Base-by-base conservation (phyloP, 2,329 filamentous ascomycete genomes). In the Calonectria montana region DNA sequence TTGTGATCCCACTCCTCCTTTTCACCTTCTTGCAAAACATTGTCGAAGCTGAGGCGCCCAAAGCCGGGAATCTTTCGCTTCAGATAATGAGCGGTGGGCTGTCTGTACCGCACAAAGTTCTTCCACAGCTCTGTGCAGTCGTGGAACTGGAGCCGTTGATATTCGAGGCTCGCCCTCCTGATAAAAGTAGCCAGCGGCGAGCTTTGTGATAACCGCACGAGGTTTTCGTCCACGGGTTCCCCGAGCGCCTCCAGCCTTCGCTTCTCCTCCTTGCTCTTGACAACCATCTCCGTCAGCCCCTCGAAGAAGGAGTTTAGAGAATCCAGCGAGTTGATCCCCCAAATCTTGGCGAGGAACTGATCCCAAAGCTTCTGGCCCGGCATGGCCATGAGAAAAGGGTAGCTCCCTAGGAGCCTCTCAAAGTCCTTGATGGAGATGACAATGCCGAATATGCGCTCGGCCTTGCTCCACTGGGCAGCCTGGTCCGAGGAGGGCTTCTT, bases 291-390 rank as follows among this genome's bases (percentile, higher is more conserved):
- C 5, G 86, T 83, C 18, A 93, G 87, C 25, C 85, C 85, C 35
- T 89, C 88, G 79, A 97, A 94, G 81, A 97, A 96, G 2, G 87
- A 86, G 79, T 96, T 91, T n/a, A 98, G 84, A 0, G 92, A 90
- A 83, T 98, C 91, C 13, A 97, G 89, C 23, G 93, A 96, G 80
- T 96, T 91, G 75, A 98, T 91, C 18, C 89, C 88, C 96, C 97
- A 98, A 27, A 98, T 86, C 74, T 92, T 93, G 67, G 91, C 90
- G 15, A 98, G 88, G 69, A 98, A 94, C 2, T 93, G 86, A 80
- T 98, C 95, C 91, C 96, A 97, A n/a, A 98, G 84, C n/a, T 90
- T 93, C 59, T 94, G 89, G 3, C 95, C 95, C 0, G 95, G 93
- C 69, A 94, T 85, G 43, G 88, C 87, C 77, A 87, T 85, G 29